A percentile compares a stretch with the other conserved stretches of the same genome.
These are phyloP conservation scores for Calonectria crousiana DNA, from an alignment of 2,329 filamentous ascomycete genomes.

Conservation along the genomic window DNA sequence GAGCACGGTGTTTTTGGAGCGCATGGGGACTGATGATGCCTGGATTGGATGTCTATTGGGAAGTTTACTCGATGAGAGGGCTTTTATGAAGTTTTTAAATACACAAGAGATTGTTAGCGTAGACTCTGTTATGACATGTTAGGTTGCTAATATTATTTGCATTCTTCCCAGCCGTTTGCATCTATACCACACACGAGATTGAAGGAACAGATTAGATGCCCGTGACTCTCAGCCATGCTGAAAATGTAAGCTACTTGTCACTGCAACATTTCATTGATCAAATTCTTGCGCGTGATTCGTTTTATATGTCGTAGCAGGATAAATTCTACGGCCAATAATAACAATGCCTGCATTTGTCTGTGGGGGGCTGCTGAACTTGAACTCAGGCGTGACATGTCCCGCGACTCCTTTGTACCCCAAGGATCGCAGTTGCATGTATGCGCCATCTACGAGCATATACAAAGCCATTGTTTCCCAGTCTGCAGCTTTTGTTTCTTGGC, in stretches of 20 bases:
- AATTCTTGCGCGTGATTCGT: background rate
- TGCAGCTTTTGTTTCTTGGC: background rate
- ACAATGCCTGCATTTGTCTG: too few relatives aligned
- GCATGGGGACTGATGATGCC: conserved; percentile 33
- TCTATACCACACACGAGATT: background rate
- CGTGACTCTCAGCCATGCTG: background rate
- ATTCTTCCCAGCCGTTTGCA: background rate
- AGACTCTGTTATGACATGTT: background rate
- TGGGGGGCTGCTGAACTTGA: too few relatives aligned
- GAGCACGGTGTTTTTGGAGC: conserved; percentile 49
- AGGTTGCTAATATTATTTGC: background rate
- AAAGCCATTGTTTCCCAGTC: background rate
- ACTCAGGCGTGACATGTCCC: conserved; percentile 23
- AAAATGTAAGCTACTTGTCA: background rate
- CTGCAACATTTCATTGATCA: background rate
- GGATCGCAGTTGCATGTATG: background rate
- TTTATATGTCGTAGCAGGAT: background rate
- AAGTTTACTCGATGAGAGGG: conserved; percentile 26
- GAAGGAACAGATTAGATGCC: background rate
- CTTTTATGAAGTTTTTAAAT: conserved; percentile 13
- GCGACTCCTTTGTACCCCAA: background rate
- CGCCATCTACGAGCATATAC: background rate
- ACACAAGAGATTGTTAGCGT: background rate
- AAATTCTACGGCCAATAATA: too few relatives aligned
- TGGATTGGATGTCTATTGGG: conserved; percentile 21